Evolutionary conservation across 768 basidiomycete species (phyloP).

Genomic region (Melanogaster broomeanus): DNA sequence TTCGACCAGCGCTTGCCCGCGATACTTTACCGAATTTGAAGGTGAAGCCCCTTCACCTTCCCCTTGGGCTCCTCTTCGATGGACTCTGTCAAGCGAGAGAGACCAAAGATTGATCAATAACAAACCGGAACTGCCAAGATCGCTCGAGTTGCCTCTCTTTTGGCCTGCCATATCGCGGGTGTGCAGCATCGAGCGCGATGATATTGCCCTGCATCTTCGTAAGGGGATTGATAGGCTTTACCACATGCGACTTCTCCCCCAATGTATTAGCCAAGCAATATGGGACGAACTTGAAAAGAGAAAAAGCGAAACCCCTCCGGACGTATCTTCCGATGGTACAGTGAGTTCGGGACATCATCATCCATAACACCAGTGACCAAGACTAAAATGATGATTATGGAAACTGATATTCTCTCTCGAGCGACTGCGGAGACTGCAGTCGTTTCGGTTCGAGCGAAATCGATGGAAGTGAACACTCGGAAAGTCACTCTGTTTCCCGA

Average conservation of each 20-base stretch:
- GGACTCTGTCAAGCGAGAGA: background rate
- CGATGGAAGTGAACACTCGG: too few species aligned
- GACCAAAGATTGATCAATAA: background rate
- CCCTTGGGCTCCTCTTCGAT: conserved; percentile 5
- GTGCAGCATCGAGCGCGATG: background rate
- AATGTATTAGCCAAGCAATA: background rate
- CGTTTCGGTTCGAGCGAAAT: background rate
- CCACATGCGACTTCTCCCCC: background rate
- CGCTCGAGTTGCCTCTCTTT: conserved; percentile 7
- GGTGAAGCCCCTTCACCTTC: conserved; percentile 6
- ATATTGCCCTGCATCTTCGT: background rate
- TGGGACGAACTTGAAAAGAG: background rate
- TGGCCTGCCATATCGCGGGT: conserved; percentile 6
- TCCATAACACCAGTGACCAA: too few species aligned
- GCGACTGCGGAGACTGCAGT: background rate
- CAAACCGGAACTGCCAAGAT: too few species aligned
- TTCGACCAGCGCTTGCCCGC: background rate
- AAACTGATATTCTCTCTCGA: background rate
- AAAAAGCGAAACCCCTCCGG: background rate
- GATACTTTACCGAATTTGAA: background rate
- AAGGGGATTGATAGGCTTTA: background rate
- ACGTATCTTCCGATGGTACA: background rate
- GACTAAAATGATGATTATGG: too few species aligned
- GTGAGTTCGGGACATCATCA: background rate
- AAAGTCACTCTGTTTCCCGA: too few species aligned